These are phyloP conservation scores for Phialophora tarda DNA, from an alignment of 2,329 filamentous ascomycete genomes.

Conservation along the genomic window DNA sequence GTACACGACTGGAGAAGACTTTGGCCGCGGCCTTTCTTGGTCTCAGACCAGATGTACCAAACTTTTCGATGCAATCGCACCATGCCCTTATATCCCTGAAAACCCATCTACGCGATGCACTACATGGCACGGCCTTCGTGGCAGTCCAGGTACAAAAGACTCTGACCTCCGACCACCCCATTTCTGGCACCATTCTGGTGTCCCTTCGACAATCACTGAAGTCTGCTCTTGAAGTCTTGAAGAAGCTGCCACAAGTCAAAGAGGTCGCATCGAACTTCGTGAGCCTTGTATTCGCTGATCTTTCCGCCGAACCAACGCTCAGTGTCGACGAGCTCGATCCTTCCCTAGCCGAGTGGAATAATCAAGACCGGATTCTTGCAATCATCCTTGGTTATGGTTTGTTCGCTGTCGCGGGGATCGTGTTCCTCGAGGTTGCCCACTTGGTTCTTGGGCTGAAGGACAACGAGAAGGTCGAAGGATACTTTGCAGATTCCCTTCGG, in stretches of 20 bases:
- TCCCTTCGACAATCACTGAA: slow-evolving; percentile 1
- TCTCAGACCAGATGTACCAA: slow-evolving; percentile 67
- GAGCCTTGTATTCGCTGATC: slow-evolving; percentile 14
- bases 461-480: slow-evolving; percentile 69
- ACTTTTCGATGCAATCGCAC: slow-evolving; percentile 78
- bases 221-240: slow-evolving; percentile 4
- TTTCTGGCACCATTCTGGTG: not conserved
- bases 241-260: slow-evolving; percentile 8
- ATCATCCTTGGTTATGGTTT: slow-evolving; percentile 81
- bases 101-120: slow-evolving; percentile 47
- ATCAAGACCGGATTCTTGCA: slow-evolving; percentile 72
- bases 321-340: slow-evolving; percentile 50
- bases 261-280: not conserved
- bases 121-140: slow-evolving; percentile 1
- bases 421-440: slow-evolving; percentile 77
- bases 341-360: slow-evolving; percentile 70
- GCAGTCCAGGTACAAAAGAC: slow-evolving; percentile 45
- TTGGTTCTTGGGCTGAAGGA: slow-evolving; percentile 67
- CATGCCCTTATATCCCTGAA: slow-evolving; percentile 56
- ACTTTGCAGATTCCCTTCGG: slow-evolving; percentile 79
- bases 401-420: slow-evolving; percentile 72
- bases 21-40: slow-evolving; percentile 31
- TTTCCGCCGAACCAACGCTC: slow-evolving; percentile 11
- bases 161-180: slow-evolving; percentile 5
- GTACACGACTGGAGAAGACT: slow-evolving; percentile 36